Evolutionary conservation across 1,284 basidiomycete genomes (phyloP).

Genomic region (Boletus chippewaensis): DNA sequence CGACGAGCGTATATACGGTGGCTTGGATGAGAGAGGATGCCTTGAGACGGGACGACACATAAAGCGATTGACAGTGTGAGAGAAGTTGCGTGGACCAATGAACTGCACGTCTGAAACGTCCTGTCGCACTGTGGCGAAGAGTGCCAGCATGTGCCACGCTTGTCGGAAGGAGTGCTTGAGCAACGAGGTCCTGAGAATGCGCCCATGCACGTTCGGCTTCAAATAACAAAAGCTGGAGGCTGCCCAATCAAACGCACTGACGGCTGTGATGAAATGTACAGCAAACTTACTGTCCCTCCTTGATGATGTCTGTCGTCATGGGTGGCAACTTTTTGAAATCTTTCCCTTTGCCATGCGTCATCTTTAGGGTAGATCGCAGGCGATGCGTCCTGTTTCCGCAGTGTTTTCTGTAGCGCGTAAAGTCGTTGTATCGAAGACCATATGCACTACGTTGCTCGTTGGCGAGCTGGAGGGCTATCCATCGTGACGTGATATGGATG

Average conservation of each 20-base stretch:
- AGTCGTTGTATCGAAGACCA: conserved; percentile 86
- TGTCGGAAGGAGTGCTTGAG: conserved; percentile 47
- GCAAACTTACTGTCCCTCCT: conserved; percentile 71
- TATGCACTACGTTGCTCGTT: conserved; percentile 90
- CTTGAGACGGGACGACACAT: conserved; percentile 46
- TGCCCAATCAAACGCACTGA: conserved; percentile 29
- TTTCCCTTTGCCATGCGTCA: conserved; percentile 84
- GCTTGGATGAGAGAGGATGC: conserved; percentile 55
- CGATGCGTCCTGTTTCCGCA: conserved; percentile 89
- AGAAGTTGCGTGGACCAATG: conserved; percentile 78
- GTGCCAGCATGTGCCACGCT: conserved; percentile 48
- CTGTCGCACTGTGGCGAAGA: conserved; percentile 68
- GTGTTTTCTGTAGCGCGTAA: conserved; percentile 74
- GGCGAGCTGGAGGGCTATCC: conserved; percentile 68
- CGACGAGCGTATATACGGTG: conserved; percentile 61
- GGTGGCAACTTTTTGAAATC: conserved; percentile 80
- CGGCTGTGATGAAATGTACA: neutral
- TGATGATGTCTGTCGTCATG: conserved; percentile 57
- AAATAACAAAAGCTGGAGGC: conserved; percentile 78
- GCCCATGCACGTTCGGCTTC: conserved; percentile 92
- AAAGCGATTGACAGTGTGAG: conserved; percentile 65
- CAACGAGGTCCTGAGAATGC: conserved; percentile 75
- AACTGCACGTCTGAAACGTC: conserved; percentile 80
- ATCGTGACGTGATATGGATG: conserved; percentile 4
- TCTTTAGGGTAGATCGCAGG: conserved; percentile 74